phyloP scores from a whole-genome alignment of 2,329 filamentous ascomycete species.

The Xylaria sp. region DNA sequence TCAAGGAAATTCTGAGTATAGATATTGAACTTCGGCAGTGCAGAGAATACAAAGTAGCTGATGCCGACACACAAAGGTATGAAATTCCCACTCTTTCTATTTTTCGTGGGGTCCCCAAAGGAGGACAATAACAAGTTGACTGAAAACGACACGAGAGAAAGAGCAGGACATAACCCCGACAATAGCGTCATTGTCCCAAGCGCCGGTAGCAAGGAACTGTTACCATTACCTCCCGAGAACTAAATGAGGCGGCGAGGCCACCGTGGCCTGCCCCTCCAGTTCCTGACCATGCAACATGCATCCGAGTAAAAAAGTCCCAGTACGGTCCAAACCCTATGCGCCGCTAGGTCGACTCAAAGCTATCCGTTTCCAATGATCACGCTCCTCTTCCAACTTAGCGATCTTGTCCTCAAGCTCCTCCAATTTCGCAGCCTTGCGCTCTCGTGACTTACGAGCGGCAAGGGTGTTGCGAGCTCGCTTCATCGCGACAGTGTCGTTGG shows the following conservation, averaged over 20 bases:
- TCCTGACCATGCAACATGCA: conserved; percentile 49
- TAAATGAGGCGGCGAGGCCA: conserved; percentile 41
- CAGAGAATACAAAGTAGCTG: neutral
- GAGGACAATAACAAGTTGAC: neutral
- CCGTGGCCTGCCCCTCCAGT: conserved; percentile 50
- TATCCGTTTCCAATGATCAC: conserved; percentile 72
- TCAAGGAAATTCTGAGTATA: conserved; percentile 11
- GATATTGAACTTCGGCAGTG: neutral
- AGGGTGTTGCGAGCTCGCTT: conserved; percentile 95
- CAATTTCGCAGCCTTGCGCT: conserved; percentile 82
- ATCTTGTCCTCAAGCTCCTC: conserved; percentile 81
- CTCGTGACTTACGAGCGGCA: conserved; percentile 91
- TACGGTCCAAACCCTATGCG: conserved; percentile 36
- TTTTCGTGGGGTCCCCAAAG: conserved; percentile 4
- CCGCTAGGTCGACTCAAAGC: conserved; percentile 56
- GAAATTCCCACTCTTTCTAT: conserved; percentile 2
- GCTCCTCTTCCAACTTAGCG: conserved; percentile 72
- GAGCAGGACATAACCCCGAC: conserved; percentile 39
- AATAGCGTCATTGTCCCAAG: conserved; percentile 42
- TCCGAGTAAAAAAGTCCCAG: conserved; percentile 44
- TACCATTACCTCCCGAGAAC: conserved; percentile 43
- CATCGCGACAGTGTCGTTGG: conserved; percentile 78
- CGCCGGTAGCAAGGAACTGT: conserved; percentile 44
- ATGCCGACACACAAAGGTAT: conserved; percentile 10
- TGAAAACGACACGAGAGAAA: conserved; percentile 44